Evolutionary conservation across 2,329 filamentous ascomycete species (phyloP), one percentile per base, ranked within the genome.

Genomic region (Fusarium oligoseptatum): DNA sequence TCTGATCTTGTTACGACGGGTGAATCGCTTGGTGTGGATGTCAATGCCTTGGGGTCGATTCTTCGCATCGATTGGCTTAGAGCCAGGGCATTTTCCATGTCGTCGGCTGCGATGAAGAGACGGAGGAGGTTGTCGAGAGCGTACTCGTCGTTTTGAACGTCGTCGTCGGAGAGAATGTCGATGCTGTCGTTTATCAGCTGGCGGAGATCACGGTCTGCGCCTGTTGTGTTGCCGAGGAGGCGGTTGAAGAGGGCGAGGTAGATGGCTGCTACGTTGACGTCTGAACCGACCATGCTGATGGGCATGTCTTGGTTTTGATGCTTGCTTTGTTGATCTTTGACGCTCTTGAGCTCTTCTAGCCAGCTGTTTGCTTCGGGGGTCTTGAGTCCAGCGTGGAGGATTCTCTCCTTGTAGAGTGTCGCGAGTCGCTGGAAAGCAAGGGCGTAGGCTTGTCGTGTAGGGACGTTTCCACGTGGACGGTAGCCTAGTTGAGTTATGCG

Each of bases 61-160:
- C 77, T 78, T 15, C 84, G 81, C 80, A 84, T 85, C 8, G 84
- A 85, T 39, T 84, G 82, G 24, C 80, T 81, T 11, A 85, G 76
- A 0, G 83, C 82, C 4, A 74, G 70, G 6, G 84, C 84, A 24
- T 85, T 83, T 1, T 77, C 75, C 5, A 80, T 73, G 58, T 85
- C 84, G 22, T 81, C 78, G 8, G 82, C 80, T 0, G 84, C 84
- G 45, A 85, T 80, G 60, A 86, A 80, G 2, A 83, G 81, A 1
- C 81, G 81, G 1, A 84, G 78, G 14, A 85, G 80, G 60, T 85
- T 85, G 64, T 85, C 83, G 2, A 85, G 77, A 6, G 83, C 84
- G 37, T 82, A 85, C 36, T 82, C 80, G 67, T 85, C 84, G 55
- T 86, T 86, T 17, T 81, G 79, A 3, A 82, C 83, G 66, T 86